A percentile compares a stretch with the other conserved stretches of the same genome.
These are phyloP conservation scores for Acer campestre DNA, from an alignment of 345 rosid species.

Conservation along the genomic window DNA sequence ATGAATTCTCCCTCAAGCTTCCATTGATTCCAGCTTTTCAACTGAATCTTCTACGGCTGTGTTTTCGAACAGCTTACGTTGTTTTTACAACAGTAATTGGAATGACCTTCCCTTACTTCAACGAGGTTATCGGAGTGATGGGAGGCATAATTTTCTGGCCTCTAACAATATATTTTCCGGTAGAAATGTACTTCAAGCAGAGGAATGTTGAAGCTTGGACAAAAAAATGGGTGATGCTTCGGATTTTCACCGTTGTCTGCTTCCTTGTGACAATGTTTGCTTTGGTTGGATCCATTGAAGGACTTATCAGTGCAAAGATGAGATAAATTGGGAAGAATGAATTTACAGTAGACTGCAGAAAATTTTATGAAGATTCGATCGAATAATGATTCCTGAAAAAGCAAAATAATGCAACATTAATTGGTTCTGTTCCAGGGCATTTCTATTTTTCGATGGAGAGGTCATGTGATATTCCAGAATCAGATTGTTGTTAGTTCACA, in stretches of 20 bases:
- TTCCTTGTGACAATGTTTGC: slow-evolving; percentile 44
- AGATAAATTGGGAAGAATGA: slow-evolving; percentile 16
- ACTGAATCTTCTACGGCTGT: slow-evolving; percentile 38
- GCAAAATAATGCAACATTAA: neutral
- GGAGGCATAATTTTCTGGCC: slow-evolving; percentile 88
- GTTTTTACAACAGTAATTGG: slow-evolving; percentile 49
- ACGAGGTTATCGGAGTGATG: slow-evolving; percentile 69
- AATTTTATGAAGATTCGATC: neutral
- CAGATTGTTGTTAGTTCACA: neutral
- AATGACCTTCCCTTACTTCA: slow-evolving; percentile 78
- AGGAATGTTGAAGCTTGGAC: slow-evolving; percentile 56
- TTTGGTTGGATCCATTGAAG: slow-evolving; percentile 63
- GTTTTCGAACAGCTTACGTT: slow-evolving; percentile 58
- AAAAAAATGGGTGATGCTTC: slow-evolving; percentile 53
- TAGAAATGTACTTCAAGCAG: slow-evolving; percentile 68
- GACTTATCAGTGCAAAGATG: slow-evolving; percentile 53
- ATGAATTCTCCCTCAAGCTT: slow-evolving; percentile 32
- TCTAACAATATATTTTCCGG: slow-evolving; percentile 69
- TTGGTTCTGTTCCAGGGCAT: slow-evolving; percentile 5
- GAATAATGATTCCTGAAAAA: too few species aligned
- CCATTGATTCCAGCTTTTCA: slow-evolving; percentile 36
- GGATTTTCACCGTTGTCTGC: slow-evolving; percentile 42
- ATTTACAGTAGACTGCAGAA: neutral
- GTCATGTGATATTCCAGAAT: neutral
- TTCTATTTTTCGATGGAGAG: slow-evolving; percentile 4